Evolutionary conservation across 768 basidiomycete species (phyloP).

Genomic region (Amanita pallidorosea): DNA sequence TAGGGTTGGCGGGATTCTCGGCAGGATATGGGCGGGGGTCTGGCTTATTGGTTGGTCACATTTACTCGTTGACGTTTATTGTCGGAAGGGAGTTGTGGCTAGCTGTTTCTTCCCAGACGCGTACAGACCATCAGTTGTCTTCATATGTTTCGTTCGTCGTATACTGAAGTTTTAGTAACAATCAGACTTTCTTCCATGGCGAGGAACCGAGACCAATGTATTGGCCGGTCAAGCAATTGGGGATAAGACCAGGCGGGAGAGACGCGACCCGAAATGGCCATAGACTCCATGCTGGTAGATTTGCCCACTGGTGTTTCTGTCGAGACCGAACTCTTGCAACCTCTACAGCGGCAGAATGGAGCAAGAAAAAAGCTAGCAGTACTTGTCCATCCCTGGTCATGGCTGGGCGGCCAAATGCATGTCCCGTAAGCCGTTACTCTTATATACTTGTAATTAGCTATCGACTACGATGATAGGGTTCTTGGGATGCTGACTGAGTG

Average conservation of each 20-base stretch:
- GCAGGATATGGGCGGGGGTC: conserved; percentile 38
- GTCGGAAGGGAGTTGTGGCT: conserved; percentile 28
- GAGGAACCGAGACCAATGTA: too few relatives aligned
- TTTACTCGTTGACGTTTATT: conserved; percentile 40
- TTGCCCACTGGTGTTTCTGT: conserved; percentile 12
- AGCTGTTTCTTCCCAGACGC: conserved; percentile 25
- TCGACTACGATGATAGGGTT: conserved; percentile 25
- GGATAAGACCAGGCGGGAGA: too few relatives aligned
- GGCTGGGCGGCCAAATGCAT: conserved; percentile 67
- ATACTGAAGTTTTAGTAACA: not conserved
- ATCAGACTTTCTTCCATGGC: too few relatives aligned
- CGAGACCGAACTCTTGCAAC: not conserved
- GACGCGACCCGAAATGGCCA: not conserved
- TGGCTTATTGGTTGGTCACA: conserved; percentile 41
- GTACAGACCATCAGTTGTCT: conserved; percentile 21
- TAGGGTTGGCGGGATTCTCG: conserved; percentile 34
- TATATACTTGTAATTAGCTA: conserved; percentile 1
- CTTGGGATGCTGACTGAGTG: conserved; percentile 27
- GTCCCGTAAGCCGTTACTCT: conserved; percentile 47
- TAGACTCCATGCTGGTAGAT: conserved; percentile 8
- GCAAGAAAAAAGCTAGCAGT: conserved; percentile 42
- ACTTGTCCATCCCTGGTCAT: conserved; percentile 81
- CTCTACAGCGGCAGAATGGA: not conserved
- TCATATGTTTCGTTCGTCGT: conserved; percentile 5
- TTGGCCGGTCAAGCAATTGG: too few relatives aligned